Evolutionary conservation across 1,139 yeast species (phyloP), one percentile per base, ranked within the genome.

Genomic region (Yarrowia galli): DNA sequence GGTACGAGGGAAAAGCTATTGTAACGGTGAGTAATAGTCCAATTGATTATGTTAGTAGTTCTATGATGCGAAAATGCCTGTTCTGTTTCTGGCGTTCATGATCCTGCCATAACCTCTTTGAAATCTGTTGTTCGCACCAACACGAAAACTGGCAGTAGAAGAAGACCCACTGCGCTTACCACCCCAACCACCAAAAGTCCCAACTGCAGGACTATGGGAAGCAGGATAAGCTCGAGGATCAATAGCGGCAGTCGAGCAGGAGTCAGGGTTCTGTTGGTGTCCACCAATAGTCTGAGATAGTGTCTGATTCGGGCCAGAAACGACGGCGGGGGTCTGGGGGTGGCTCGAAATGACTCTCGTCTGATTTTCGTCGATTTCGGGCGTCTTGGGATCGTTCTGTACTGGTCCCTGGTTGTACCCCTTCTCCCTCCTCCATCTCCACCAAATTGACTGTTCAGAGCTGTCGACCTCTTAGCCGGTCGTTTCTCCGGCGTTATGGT

Each of bases 161-260:
- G 18, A 16, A 61, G 38, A 12, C 16, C 45, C 12, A 46, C 13
- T 10, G 48, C 25, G 15, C 46, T 18, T 1, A 35, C 12, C 40
- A 61, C 22, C 15, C 35, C 56, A 3, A 36, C 56, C 45, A 46
- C 45, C 66, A 61, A 38, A 45, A 61, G 46, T 36, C 54, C 56
- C 54, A 61, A 48, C 45, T 61, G 66, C 36, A 61, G 13, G 8
- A 48, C 23, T n/a, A 61, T 22, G 35, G 66, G 66, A 32, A 61
- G 46, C n/a, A 61, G 45, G 45, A 46, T 38, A 35, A 61, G 45
- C 66, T 61, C 66, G 20, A 46, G 38, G 9, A 58, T 25, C 42
- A 58, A 15, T 13, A 58, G 20, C 2, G 64, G 51, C 4, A 43
- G 8, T 4, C 32, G 64, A 10, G 15, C 25, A 15, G 42, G 51